These are phyloP conservation scores for Hanseniaspora vineae DNA, from an alignment of 805 yeast genomes.

Conservation along the genomic window DNA sequence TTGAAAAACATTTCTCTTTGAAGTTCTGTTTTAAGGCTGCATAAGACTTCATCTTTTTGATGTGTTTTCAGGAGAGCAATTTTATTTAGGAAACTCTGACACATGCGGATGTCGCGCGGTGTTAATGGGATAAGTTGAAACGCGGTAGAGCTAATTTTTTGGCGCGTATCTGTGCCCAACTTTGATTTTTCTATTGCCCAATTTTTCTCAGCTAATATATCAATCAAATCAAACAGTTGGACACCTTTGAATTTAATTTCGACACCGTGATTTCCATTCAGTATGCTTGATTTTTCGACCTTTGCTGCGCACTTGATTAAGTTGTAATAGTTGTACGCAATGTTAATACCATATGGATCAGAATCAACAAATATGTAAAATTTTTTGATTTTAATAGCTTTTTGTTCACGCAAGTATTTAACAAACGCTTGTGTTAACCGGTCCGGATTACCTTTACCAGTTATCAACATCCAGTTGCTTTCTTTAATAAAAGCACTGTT, in stretches of 20 bases:
- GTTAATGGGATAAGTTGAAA: slow-evolving; percentile 14
- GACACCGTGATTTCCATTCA: too few relatives aligned
- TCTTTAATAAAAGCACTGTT: background rate
- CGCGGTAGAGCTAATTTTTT: background rate
- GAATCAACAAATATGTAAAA: slow-evolving; percentile 44
- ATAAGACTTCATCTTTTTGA: background rate
- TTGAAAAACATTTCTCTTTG: slow-evolving; percentile 44
- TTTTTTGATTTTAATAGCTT: slow-evolving; percentile 10
- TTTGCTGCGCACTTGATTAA: background rate
- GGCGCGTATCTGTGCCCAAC: background rate
- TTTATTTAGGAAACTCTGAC: slow-evolving; percentile 12
- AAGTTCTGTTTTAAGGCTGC: slow-evolving; percentile 28
- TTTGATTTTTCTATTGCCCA: background rate
- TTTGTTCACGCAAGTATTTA: slow-evolving; percentile 10
- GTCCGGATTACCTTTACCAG: slow-evolving; percentile 68
- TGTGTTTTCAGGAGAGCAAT: slow-evolving; percentile 2
- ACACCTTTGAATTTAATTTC: background rate
- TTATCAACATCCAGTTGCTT: slow-evolving; percentile 27
- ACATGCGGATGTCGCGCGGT: slow-evolving; percentile 18
- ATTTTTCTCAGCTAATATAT: too few relatives aligned
- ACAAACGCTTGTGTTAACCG: slow-evolving; percentile 36
- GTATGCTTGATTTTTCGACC: too few relatives aligned
- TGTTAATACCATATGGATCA: slow-evolving; percentile 54
- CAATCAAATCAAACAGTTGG: background rate
- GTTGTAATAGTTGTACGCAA: slow-evolving; percentile 33